These are phyloP conservation scores for Phytophthora foliorum DNA, from an alignment of 352 stramenopile genomes.

Conservation along the genomic window DNA sequence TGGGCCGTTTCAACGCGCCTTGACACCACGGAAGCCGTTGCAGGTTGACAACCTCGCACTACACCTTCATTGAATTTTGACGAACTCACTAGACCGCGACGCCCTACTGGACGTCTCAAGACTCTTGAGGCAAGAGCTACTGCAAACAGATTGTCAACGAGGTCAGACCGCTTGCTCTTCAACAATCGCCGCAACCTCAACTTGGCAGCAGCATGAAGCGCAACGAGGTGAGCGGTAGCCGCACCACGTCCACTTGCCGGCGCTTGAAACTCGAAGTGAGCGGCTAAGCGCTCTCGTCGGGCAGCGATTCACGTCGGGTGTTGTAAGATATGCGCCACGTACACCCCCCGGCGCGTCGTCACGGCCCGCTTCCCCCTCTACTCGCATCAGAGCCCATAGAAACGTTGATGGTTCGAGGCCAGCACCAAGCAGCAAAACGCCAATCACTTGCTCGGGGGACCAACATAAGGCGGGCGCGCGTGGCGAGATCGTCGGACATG, in stretches of 20 bases:
- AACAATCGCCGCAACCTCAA: constrained; percentile 3
- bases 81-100: too few species aligned
- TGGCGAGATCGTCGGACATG: constrained; percentile 25
- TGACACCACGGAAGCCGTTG: too few species aligned
- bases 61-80: too few species aligned
- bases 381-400: neutral
- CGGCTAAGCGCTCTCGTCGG: constrained; percentile 13
- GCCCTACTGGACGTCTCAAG: too few species aligned
- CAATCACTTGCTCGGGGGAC: constrained; percentile 14
- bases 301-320: constrained; percentile 20
- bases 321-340: constrained; percentile 19
- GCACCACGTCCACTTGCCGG: constrained; percentile 8
- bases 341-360: constrained; percentile 14
- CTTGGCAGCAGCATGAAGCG: constrained; percentile 13
- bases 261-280: constrained; percentile 37
- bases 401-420: constrained; percentile 3
- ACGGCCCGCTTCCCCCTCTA: constrained; percentile 10
- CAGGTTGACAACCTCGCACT: too few species aligned
- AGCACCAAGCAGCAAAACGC: constrained; percentile 39
- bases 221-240: constrained; percentile 5
- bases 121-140: too few species aligned
- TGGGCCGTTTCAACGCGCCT: too few species aligned
- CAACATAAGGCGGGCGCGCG: constrained; percentile 25
- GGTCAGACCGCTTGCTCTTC: too few species aligned
- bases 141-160: too few species aligned